These are phyloP conservation scores for Lodderomyces theae DNA, from an alignment of 1,139 yeast genomes.

Conservation along the genomic window DNA sequence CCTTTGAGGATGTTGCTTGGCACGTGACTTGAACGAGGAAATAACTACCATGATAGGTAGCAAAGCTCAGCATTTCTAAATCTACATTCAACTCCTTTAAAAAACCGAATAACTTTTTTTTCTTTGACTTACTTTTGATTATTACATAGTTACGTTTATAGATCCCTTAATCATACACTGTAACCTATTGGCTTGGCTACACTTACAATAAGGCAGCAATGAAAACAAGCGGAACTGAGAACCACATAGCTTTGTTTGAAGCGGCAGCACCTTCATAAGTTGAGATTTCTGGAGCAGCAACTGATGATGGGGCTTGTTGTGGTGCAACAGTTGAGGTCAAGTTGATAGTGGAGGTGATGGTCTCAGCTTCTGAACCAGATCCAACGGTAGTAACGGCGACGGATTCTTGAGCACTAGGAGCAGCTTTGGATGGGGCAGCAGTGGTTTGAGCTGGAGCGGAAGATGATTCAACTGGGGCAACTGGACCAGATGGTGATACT, in stretches of 20 bases:
- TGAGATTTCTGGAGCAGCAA: conserved; percentile 5
- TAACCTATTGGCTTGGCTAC: background rate
- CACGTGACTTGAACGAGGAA: too few relatives aligned
- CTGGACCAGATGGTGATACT: conserved; percentile 4
- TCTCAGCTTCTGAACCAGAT: conserved; percentile 6
- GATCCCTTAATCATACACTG: background rate
- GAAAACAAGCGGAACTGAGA: conserved; percentile 13
- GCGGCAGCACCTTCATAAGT: conserved; percentile 15
- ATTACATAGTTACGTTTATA: background rate
- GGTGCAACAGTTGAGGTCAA: conserved; percentile 13
- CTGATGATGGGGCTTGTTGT: conserved; percentile 8
- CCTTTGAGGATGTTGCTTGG: too few relatives aligned
- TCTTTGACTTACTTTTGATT: background rate
- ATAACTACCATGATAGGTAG: too few relatives aligned
- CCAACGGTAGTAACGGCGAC: background rate
- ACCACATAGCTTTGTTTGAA: conserved; percentile 10
- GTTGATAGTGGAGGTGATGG: conserved; percentile 8
- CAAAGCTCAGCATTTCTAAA: too few relatives aligned
- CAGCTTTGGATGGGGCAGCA: conserved; percentile 4
- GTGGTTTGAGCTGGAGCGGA: conserved; percentile 5
- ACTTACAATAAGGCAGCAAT: conserved; percentile 12
- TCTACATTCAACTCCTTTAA: background rate
- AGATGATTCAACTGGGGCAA: conserved; percentile 4
- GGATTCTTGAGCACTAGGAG: conserved; percentile 1
- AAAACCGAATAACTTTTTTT: background rate